phyloP scores from a whole-genome alignment of 495 filamentous ascomycete species.

The Jackrogersella multiformis region DNA sequence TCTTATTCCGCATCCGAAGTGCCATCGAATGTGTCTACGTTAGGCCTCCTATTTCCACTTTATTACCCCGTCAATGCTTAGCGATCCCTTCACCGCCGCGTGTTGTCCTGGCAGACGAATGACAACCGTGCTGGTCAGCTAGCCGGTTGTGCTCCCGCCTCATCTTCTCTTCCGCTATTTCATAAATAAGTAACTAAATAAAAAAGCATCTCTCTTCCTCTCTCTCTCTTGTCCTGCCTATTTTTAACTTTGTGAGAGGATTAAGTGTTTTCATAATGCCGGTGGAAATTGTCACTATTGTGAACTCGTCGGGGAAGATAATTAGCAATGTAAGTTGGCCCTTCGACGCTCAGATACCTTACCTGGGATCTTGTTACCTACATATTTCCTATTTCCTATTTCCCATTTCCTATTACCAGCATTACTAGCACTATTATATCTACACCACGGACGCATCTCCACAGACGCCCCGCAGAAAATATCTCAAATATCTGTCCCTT shows the following conservation, averaged over 20 bases:
- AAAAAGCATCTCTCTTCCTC: conserved; percentile 14
- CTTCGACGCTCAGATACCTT: no score
- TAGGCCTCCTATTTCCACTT: conserved; percentile 37
- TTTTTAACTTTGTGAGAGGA: conserved; percentile 15
- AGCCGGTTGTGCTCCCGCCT: conserved; percentile 34
- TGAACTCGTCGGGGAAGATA: conserved; percentile 92
- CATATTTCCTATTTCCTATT: background rate
- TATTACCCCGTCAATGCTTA: conserved; percentile 39
- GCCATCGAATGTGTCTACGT: conserved; percentile 19
- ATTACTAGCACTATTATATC: conserved; percentile 4
- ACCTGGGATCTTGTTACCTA: background rate
- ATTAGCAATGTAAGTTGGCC: conserved; percentile 79
- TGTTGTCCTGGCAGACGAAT: conserved; percentile 31
- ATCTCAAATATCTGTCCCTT: background rate
- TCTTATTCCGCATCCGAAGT: conserved; percentile 12
- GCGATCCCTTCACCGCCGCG: conserved; percentile 43
- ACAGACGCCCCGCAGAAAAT: conserved; percentile 38
- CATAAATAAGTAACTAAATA: conserved; percentile 27
- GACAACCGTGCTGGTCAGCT: conserved; percentile 35
- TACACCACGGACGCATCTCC: conserved; percentile 34
- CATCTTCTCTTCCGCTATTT: conserved; percentile 39
- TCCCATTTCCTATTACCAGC: background rate
- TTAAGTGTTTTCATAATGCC: conserved; percentile 51
- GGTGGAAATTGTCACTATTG: conserved; percentile 81
- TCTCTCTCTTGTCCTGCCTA: conserved; percentile 5